Percentiles rank a stretch among this genome's conserved stretches.
These are phyloP conservation scores for Verticillium albo-atrum DNA, from an alignment of 2,329 filamentous ascomycete species.

Conservation along the genomic window DNA sequence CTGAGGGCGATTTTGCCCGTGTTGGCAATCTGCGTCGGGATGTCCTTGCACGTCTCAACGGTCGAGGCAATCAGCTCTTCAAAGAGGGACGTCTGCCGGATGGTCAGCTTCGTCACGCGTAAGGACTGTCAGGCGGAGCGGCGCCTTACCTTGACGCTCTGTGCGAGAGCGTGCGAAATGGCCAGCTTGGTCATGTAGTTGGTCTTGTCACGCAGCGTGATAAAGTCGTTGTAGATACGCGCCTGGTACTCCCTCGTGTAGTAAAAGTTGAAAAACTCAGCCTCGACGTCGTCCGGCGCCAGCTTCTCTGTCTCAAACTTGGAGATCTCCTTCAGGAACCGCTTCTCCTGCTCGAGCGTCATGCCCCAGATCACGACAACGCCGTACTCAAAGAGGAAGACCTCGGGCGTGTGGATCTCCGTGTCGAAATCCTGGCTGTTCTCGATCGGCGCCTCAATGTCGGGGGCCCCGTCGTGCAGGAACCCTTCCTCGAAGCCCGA, in stretches of 20 bases:
- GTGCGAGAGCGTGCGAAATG: conserved; percentile 90
- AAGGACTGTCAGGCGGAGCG: no score
- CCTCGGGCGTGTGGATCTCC: conserved; percentile 83
- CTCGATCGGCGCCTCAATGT: conserved; percentile 30
- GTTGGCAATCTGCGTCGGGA: conserved; percentile 86
- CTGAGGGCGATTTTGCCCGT: conserved; percentile 90
- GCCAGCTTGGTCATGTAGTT: conserved; percentile 98
- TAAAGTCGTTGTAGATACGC: conserved; percentile 99
- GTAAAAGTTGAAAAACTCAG: conserved; percentile 99
- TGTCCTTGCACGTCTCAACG: conserved; percentile 87
- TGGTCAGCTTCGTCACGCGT: not conserved
- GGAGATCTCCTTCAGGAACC: conserved; percentile 87
- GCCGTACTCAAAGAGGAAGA: conserved; percentile 96
- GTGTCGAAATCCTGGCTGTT: conserved; percentile 73
- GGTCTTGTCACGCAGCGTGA: conserved; percentile 85
- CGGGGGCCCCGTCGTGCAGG: conserved; percentile 14
- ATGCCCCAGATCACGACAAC: conserved; percentile 99
- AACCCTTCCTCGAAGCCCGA: conserved; percentile 24
- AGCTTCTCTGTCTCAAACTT: conserved; percentile 94
- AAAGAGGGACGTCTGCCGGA: conserved; percentile 80
- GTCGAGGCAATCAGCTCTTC: conserved; percentile 93
- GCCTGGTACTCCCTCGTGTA: conserved; percentile 98
- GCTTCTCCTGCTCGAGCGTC: conserved; percentile 81
- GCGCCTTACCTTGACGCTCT: conserved; percentile 76
- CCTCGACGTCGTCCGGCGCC: conserved; percentile 82